Percentiles rank a stretch among this genome's conserved stretches.
These are phyloP conservation scores for Pugionium cornutum DNA, from an alignment of 345 rosid genomes.

Conservation along the genomic window DNA sequence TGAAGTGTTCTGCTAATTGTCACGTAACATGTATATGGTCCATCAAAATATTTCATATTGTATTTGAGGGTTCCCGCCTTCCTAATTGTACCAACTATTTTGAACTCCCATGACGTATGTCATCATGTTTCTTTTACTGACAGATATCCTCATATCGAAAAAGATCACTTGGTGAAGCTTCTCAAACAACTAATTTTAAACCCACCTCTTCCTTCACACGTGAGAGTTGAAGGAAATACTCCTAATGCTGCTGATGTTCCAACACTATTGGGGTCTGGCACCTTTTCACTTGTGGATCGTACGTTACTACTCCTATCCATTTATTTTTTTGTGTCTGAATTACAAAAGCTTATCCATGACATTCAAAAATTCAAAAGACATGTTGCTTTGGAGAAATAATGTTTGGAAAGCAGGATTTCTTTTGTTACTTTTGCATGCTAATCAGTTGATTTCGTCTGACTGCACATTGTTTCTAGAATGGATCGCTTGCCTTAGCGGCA, in stretches of 20 bases:
- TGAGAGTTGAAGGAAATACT: conserved; percentile 50
- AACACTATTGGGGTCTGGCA: conserved; percentile 80
- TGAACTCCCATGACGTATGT: conserved; percentile 27
- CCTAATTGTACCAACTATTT: conserved; percentile 5
- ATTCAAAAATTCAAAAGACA: neutral
- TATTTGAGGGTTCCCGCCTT: conserved; percentile 8
- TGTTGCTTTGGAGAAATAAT: conserved; percentile 15
- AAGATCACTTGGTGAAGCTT: conserved; percentile 90
- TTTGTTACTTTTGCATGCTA: too few relatives aligned
- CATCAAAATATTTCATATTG: neutral
- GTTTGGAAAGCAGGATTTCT: too few relatives aligned
- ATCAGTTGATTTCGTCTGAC: too few relatives aligned
- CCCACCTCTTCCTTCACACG: conserved; percentile 47
- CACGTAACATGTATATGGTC: too few relatives aligned
- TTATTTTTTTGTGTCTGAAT: conserved; percentile 12
- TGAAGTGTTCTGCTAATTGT: conserved; percentile 6
- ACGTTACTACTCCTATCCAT: conserved; percentile 40
- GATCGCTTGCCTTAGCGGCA: conserved; percentile 3
- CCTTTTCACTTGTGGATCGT: conserved; percentile 88
- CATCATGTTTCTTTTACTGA: conserved; percentile 33
- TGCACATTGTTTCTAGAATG: conserved; percentile 14
- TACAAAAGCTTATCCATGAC: neutral
- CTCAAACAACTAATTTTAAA: conserved; percentile 70
- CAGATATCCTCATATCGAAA: conserved; percentile 86
- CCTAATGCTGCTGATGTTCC: conserved; percentile 90